Percentiles rank a stretch among this genome's conserved stretches.
Evolutionary conservation across 2,329 filamentous ascomycete genomes (phyloP).

Genomic region (Rhexocercosporidium sp.): DNA sequence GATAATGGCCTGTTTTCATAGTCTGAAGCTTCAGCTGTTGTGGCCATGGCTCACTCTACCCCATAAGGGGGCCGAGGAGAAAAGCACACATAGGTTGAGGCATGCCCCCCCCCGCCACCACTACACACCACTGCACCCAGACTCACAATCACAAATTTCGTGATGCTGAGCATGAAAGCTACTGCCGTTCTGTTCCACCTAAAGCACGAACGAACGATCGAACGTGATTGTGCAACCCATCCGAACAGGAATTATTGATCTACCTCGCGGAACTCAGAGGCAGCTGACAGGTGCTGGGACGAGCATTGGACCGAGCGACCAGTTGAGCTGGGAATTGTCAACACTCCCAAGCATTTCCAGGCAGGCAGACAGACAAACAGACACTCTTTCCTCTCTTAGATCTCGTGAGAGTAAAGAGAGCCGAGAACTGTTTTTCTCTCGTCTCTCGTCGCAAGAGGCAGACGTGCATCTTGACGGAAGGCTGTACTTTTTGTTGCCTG

Average conservation of each 20-base stretch:
- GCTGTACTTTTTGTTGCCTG: slow-evolving; percentile 21
- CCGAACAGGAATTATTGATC: slow-evolving; percentile 21
- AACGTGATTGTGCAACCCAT: slow-evolving; percentile 28
- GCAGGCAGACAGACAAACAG: no score
- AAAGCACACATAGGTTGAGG: slow-evolving; percentile 13
- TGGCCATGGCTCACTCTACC: background rate
- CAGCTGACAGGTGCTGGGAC: slow-evolving; percentile 28
- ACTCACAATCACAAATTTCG: background rate
- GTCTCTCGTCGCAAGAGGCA: background rate
- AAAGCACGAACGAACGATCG: slow-evolving; percentile 13
- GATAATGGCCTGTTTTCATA: background rate
- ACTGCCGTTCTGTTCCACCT: slow-evolving; percentile 20
- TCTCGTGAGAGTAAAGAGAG: background rate
- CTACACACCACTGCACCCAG: background rate
- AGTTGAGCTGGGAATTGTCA: slow-evolving; percentile 2
- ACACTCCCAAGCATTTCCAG: slow-evolving; percentile 10
- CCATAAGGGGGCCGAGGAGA: background rate
- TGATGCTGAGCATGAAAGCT: slow-evolving; percentile 4
- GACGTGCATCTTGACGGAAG: slow-evolving; percentile 23
- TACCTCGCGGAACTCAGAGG: slow-evolving; percentile 23
- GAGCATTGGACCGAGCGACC: slow-evolving; percentile 4
- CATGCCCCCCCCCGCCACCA: slow-evolving; percentile 1
- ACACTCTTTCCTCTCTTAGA: background rate
- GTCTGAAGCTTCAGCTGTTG: background rate
- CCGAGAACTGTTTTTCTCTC: background rate